Evolutionary conservation across 1,284 basidiomycete species (phyloP).

Genomic region (Trametes versicolor): DNA sequence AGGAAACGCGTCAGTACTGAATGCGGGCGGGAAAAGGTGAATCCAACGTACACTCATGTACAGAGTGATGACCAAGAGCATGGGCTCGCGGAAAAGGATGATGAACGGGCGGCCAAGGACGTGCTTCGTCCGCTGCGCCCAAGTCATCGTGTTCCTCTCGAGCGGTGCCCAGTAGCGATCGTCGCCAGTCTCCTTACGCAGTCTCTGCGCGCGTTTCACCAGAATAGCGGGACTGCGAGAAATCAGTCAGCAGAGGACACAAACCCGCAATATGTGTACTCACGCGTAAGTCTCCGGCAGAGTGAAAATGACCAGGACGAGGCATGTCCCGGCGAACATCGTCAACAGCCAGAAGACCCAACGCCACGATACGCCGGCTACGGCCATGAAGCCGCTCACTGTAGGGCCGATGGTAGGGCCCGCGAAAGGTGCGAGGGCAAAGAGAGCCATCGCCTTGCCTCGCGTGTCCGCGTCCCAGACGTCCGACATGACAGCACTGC

Average conservation of each 20-base stretch:
- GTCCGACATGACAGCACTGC: conserved; percentile 40
- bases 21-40: background rate
- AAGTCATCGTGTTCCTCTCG: conserved; percentile 45
- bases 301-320: conserved; percentile 66
- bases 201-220: conserved; percentile 41
- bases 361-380: conserved; percentile 66
- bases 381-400: conserved; percentile 65
- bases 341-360: conserved; percentile 84
- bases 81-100: conserved; percentile 55
- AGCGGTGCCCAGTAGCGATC: conserved; percentile 57
- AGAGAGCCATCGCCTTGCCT: conserved; percentile 42
- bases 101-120: conserved; percentile 51
- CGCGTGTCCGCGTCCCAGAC: conserved; percentile 41
- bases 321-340: conserved; percentile 65
- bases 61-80: conserved; percentile 53
- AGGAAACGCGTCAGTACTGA: background rate
- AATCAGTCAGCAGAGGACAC: background rate
- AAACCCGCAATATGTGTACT: conserved; percentile 35
- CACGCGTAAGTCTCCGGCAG: conserved; percentile 79
- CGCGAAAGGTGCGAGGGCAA: conserved; percentile 69
- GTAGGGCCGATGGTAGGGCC: conserved; percentile 71
- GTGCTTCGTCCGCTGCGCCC: conserved; percentile 45
- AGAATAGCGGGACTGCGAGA: conserved; percentile 56
- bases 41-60: conserved; percentile 51
- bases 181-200: conserved; percentile 61